phyloP scores from a whole-genome alignment of 2,329 filamentous ascomycete species.

The Exophiala sp. region DNA sequence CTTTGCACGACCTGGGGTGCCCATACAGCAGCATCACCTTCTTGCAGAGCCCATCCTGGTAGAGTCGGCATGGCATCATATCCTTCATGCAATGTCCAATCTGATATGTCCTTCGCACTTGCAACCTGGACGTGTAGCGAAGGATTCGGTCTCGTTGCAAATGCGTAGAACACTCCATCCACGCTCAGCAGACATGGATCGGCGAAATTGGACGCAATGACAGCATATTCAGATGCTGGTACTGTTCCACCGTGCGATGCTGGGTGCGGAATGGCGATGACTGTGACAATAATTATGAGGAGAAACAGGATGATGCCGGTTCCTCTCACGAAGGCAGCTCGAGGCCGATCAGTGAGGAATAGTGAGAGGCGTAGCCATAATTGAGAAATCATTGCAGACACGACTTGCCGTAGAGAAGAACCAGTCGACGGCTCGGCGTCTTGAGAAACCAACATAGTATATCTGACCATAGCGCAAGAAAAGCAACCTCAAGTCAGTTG shows the following conservation, averaged over 20 bases:
- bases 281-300: neutral
- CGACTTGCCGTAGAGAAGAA: neutral
- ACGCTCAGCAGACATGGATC: conserved; percentile 53
- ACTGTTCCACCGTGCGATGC: neutral
- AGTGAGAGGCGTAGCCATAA: conserved; percentile 1
- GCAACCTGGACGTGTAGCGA: conserved; percentile 53
- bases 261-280: neutral
- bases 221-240: conserved; percentile 8
- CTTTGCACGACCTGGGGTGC: conserved; percentile 55
- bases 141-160: conserved; percentile 46
- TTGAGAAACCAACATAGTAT: too few relatives aligned
- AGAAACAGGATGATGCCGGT: neutral
- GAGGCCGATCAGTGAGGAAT: neutral
- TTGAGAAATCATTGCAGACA: neutral
- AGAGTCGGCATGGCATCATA: conserved; percentile 52
- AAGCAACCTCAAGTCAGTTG: too few relatives aligned
- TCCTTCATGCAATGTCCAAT: conserved; percentile 46
- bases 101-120: conserved; percentile 42
- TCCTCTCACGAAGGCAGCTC: conserved; percentile 1
- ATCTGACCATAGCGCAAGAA: too few relatives aligned
- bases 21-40: conserved; percentile 43
- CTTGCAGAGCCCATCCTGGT: conserved; percentile 49
- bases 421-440: too few relatives aligned
- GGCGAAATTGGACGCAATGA: conserved; percentile 48
- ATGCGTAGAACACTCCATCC: conserved; percentile 51